Conservation (phyloP, 2,329 filamentous ascomycete species). For the Calonectria pseudoturangicola region DNA sequence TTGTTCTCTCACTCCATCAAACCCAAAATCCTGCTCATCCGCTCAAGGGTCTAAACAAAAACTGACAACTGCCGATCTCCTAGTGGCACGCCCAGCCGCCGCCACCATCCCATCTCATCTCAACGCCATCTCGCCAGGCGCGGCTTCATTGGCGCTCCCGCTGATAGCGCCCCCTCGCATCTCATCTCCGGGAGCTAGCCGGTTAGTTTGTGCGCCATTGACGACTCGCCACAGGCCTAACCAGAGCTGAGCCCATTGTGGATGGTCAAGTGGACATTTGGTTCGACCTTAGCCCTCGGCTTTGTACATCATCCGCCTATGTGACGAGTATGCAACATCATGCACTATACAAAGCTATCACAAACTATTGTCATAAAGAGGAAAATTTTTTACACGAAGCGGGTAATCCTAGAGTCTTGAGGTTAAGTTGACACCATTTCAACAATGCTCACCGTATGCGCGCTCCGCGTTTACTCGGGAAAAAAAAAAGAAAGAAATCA, state of each 20-base stretch:
- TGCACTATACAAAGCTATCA: constrained; percentile 10
- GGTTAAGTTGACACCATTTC: constrained; percentile 9
- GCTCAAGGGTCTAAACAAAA: constrained; percentile 8
- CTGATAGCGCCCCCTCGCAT: constrained; percentile 12
- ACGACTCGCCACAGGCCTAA: constrained; percentile 33
- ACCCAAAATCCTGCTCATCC: not conserved
- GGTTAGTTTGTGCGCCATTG: constrained; percentile 37
- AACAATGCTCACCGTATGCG: constrained; percentile 13
- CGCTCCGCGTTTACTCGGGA: not conserved
- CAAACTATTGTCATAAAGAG: not conserved
- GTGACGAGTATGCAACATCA: constrained; percentile 19
- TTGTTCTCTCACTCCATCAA: constrained; percentile 9
- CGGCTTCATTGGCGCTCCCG: constrained; percentile 31
- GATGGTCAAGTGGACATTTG: constrained; percentile 26
- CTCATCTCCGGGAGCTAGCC: constrained; percentile 46
- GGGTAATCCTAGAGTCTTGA: not conserved
- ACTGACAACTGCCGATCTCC: constrained; percentile 38
- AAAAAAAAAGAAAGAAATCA: not conserved
- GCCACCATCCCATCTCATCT: constrained; percentile 32
- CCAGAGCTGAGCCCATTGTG: constrained; percentile 11
- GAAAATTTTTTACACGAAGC: not conserved
- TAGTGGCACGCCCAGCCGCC: constrained; percentile 34
- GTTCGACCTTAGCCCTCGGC: constrained; percentile 12
- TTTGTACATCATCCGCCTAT: constrained; percentile 15
- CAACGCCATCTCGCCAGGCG: constrained; percentile 28